Base-by-base conservation (phyloP, 352 stramenopile genomes). In the Hyaloperonospora brassicae region DNA sequence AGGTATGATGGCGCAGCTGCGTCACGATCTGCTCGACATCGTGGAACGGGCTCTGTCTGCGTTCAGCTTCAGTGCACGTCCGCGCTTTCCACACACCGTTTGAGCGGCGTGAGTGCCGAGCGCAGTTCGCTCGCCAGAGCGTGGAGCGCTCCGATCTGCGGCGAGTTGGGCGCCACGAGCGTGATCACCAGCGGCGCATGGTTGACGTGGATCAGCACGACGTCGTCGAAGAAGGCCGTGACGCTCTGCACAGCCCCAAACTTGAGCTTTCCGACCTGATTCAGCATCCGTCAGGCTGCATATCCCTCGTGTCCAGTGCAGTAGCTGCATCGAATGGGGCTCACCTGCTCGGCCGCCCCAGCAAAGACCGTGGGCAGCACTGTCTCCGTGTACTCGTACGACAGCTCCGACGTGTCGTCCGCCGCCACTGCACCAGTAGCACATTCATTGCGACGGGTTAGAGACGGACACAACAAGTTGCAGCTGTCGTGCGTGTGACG, bases 171-270 rank as follows among this genome's bases (percentile, higher is more conserved):
- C n/a, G 74, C 73, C 42, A 92, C 76, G 27, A 92, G 68, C 39
- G 81, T 92, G 55, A 88, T 73, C 49, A 92, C 81, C 35, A 92
- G 69, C 39, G 81, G 81, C 48, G 73, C 60, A 51, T 86, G 63
- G 64, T 92, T 88, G 43, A 88, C 72, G 68, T 92, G 81, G 31
- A 92, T 66, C 34, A 92, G 63, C 57, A 86, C 81, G 46, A 86
- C 70, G 45, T 75, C 66, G 43, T 73, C 73, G 49, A 84, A 92
- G 65, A 88, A 92, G 10, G 71, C 74, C 47, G 79, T 92, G 44
- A 89, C 64, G 47, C 67, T 86, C 50, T 83, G 61, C 49, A 92
- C 79, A 6, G 60, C 61, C 25, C 79, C 81, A 51, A 92, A 89
- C 52, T 85, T 79, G 59, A 92, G 74, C 61, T 92, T 92, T 21